Base-by-base conservation (phyloP, 805 yeast species). In the Komagataella ulmi region DNA sequence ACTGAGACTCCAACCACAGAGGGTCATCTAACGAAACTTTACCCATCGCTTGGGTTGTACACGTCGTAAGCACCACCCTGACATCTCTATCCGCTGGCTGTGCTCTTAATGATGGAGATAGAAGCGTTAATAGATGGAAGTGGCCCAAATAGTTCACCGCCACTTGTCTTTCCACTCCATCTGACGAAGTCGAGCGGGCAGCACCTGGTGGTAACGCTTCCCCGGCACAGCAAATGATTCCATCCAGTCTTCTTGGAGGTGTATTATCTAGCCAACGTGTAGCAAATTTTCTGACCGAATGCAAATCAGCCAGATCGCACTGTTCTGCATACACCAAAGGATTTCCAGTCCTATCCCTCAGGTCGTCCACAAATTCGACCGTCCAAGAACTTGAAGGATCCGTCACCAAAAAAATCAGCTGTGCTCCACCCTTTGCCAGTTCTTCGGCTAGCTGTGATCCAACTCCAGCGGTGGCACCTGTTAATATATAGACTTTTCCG, bases 81-180 rank as follows among this genome's bases (percentile, higher is more conserved):
- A 93, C 96, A 61, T 90, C 98, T 57, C 99, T 75, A 65, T 90
- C 98, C 0, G 96, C 88, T 2, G 97, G 95, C 68, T 93, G 99
- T 1, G 81, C 83, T 56, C 85, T 80, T 51, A 93, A 71, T 7
- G 93, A 77, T 0, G 98, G 98, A n/a, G 81, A 77, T 51, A 93
- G 63, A 24, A 93, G 68, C 2, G 87, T 85, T 52, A 93, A 71
- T 23, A 93, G 70, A 65, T 90, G 97, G 65, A 69, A 87, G 59
- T 88, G 90, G 6, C 85, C 85, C 44, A 83, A 75, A 61, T 85
- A 93, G 66, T 91, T 93, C 43, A 84, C 74, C 2, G 88, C 96
- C 54, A 85, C 76, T 63, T 93, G 98, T 45, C 76, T 64, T 65
- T 93, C 99, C 8, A 89, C 74, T 1, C 97, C 98, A 65, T 91